Evolutionary conservation across 352 stramenopile genomes (phyloP), one percentile per base, ranked within the genome.

Genomic region (Pythium monospermum): DNA sequence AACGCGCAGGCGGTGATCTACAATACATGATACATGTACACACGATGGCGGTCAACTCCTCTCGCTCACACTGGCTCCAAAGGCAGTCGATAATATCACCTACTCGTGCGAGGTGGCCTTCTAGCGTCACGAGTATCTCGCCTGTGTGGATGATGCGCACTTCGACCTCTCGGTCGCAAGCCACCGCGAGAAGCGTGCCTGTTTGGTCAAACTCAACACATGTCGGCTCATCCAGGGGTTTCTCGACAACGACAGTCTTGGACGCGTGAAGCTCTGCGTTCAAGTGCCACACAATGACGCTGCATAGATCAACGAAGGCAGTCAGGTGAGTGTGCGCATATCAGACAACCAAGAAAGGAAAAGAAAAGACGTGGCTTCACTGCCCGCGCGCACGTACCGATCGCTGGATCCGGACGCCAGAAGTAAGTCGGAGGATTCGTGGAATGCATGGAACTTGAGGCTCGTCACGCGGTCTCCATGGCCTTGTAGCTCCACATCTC

Each of bases 1-100:
- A 93, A 93, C 43, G 76, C 76, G 31, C 76, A 77, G 50, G 62
- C 73, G 4, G 79, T 91, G 21, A 91, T 73, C 79, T 92, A 45
- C 1, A 25, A 39, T 11, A 6, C 4, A 32, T 11, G 12, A 1
- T 8, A 25, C 2, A 6, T 25, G 15, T 8, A 52, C 35, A 27
- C n/a, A 27, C 31, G 1, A 36, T 8, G 42, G 30, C 39, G 38
- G 45, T 28, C 16, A 13, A 16, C 11, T 27, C 10, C 38, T 38
- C 11, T 8, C 27, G 25, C 22, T 18, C 35, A 5, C 21, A 23
- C 32, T 10, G n/a, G 28, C 41, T 11, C 4, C 23, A 15, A 33
- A 35, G 13, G 23, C 0, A 23, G 6, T 13, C 13, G 3, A 21
- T 31, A 30, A 31, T 11, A 18, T 15, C 5, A 21, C 23, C 16